Percentiles rank a stretch among this genome's conserved stretches.
These are phyloP conservation scores for Solanum hybrid DNA, from an alignment of 305 asterid genomes.

Conservation along the genomic window DNA sequence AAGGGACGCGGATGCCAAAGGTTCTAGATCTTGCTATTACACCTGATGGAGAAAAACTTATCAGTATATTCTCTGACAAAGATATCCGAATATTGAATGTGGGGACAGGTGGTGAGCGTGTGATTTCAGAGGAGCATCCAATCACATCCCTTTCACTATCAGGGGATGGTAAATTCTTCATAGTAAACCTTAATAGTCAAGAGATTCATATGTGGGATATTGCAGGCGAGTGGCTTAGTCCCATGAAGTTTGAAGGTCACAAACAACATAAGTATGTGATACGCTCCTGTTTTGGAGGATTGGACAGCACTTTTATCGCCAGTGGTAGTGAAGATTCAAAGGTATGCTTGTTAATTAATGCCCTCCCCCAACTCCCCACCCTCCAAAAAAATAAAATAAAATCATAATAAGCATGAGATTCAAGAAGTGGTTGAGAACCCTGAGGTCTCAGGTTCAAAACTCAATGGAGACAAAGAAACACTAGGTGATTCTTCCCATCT, in stretches of 20 bases:
- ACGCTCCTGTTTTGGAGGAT: slow-evolving; percentile 92
- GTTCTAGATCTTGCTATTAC: slow-evolving; percentile 84
- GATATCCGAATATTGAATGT: slow-evolving; percentile 66
- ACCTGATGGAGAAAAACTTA: slow-evolving; percentile 70
- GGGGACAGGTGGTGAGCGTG: slow-evolving; percentile 50
- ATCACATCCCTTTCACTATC: slow-evolving; percentile 82
- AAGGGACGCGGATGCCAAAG: slow-evolving; percentile 86
- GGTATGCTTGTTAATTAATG: slow-evolving; percentile 30
- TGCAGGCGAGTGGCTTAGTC: slow-evolving; percentile 36
- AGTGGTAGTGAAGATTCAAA: slow-evolving; percentile 93
- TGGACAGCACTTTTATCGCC: slow-evolving; percentile 61
- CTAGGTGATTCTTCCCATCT: not conserved
- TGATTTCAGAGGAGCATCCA: slow-evolving; percentile 61
- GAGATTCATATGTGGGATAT: slow-evolving; percentile 93
- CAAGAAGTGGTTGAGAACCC: not conserved
- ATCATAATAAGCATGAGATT: not conserved
- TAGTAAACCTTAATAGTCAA: slow-evolving; percentile 88
- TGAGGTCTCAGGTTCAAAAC: not conserved
- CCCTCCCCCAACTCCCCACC: not conserved
- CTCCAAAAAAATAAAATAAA: not conserved
- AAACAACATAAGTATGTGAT: slow-evolving; percentile 72
- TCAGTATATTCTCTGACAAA: slow-evolving; percentile 70
- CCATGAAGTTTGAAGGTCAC: slow-evolving; percentile 65
- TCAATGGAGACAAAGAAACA: not conserved
- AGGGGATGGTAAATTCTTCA: slow-evolving; percentile 56